These are phyloP conservation scores for Hyaloscypha hepaticicola DNA, from an alignment of 495 filamentous ascomycete species.

Conservation along the genomic window DNA sequence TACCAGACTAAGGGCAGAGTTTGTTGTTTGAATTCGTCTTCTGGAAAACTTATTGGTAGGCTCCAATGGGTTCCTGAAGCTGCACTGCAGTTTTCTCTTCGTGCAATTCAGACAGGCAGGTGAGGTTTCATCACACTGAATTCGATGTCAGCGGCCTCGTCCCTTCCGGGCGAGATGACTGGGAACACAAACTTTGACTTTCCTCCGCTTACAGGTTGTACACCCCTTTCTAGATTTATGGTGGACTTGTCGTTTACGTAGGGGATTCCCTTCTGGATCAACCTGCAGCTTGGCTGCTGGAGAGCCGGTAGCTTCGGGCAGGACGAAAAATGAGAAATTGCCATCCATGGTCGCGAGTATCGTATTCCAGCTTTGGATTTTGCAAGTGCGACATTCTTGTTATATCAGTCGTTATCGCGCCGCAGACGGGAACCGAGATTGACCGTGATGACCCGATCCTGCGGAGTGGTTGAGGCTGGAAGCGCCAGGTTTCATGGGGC, in stretches of 20 bases:
- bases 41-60: background rate
- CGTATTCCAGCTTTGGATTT: constrained; percentile 1
- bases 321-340: constrained; percentile 2
- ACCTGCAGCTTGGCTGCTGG: background rate
- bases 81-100: constrained; percentile 5
- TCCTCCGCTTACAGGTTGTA: constrained; percentile 10
- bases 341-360: background rate
- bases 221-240: background rate
- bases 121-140: constrained; percentile 12
- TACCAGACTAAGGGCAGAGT: background rate
- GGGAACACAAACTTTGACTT: constrained; percentile 5
- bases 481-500: background rate
- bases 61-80: background rate
- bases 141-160: background rate
- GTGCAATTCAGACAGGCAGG: constrained; percentile 9
- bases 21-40: background rate
- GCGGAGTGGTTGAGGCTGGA: background rate
- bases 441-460: background rate
- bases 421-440: background rate
- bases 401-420: background rate
- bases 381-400: background rate
- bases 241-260: background rate
- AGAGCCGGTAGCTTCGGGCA: background rate
- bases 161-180: background rate
- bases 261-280: background rate